phyloP scores from a whole-genome alignment of 2,329 filamentous ascomycete species.

The Aspergillus sp. region DNA sequence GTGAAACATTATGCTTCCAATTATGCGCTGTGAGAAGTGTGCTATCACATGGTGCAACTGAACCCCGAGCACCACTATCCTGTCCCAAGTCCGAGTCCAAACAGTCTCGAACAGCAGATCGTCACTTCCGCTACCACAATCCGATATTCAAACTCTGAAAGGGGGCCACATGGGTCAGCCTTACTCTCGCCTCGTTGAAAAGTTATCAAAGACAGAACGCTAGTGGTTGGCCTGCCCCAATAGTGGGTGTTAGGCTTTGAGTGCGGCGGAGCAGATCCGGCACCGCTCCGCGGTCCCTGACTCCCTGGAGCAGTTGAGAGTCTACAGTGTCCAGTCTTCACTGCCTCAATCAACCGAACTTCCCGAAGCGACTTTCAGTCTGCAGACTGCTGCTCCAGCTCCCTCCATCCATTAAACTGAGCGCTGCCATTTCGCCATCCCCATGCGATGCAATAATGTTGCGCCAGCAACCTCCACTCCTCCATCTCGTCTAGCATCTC shows the following conservation, averaged over 20 bases:
- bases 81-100: background rate
- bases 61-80: no score
- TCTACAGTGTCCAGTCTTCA: background rate
- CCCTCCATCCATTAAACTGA: slow-evolving; percentile 39
- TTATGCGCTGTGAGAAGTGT: background rate
- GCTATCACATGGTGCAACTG: no score
- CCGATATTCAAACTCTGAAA: background rate
- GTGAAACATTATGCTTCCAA: background rate
- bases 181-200: background rate
- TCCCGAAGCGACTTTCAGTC: background rate
- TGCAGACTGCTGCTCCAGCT: slow-evolving; percentile 28
- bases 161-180: slow-evolving; percentile 6
- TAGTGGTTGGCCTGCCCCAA: background rate
- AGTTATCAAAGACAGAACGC: background rate
- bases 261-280: slow-evolving; percentile 1
- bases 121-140: background rate
- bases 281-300: background rate
- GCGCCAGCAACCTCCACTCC: slow-evolving; percentile 83
- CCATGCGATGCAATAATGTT: slow-evolving; percentile 90
- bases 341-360: background rate
- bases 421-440: slow-evolving; percentile 62
- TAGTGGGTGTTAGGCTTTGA: background rate
- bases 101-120: background rate
- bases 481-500: slow-evolving; percentile 95
- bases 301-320: background rate